Conservation (phyloP, 495 filamentous ascomycete species). For the Rostrohypoxylon terebratum region DNA sequence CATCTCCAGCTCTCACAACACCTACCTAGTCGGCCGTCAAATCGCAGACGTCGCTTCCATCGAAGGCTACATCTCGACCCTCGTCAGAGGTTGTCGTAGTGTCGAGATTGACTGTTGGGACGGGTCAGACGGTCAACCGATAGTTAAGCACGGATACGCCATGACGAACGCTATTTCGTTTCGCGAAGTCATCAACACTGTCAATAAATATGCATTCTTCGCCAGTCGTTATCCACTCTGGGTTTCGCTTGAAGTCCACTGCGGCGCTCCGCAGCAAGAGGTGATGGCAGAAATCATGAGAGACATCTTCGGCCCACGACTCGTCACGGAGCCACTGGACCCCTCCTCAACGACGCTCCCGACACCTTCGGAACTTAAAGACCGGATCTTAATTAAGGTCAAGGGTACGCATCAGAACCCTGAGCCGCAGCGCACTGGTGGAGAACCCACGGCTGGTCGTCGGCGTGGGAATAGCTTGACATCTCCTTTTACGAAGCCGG, state of each 20-base stretch:
- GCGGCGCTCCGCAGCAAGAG: constrained; percentile 81
- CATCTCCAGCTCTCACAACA: constrained; percentile 98
- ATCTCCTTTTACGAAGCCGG: constrained; percentile 75
- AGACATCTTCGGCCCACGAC: constrained; percentile 78
- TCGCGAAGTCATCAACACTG: constrained; percentile 87
- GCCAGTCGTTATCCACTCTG: constrained; percentile 86
- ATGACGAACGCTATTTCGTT: constrained; percentile 89
- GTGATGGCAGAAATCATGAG: constrained; percentile 93
- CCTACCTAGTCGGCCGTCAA: constrained; percentile 92
- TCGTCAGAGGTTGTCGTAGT: constrained; percentile 90
- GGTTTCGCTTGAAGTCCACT: constrained; percentile 96
- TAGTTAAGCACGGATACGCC: constrained; percentile 91
- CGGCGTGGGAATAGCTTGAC: constrained; percentile 82
- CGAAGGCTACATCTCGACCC: constrained; percentile 92
- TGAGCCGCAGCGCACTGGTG: constrained; percentile 52
- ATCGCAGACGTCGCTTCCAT: constrained; percentile 89
- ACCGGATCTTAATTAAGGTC: constrained; percentile 91
- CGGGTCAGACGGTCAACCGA: constrained; percentile 83
- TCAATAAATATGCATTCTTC: constrained; percentile 91
- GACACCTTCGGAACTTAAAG: constrained; percentile 84
- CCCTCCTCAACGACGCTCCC: constrained; percentile 75
- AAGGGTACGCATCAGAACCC: constrained; percentile 69
- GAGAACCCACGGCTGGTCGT: constrained; percentile 61
- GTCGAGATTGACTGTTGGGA: constrained; percentile 99
- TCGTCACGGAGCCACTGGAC: constrained; percentile 79